Percentiles rank a stretch among this genome's conserved stretches.
phyloP scores from a whole-genome alignment of 192 early-diverging fungal genomes.

The Radiomyces spectabilis region DNA sequence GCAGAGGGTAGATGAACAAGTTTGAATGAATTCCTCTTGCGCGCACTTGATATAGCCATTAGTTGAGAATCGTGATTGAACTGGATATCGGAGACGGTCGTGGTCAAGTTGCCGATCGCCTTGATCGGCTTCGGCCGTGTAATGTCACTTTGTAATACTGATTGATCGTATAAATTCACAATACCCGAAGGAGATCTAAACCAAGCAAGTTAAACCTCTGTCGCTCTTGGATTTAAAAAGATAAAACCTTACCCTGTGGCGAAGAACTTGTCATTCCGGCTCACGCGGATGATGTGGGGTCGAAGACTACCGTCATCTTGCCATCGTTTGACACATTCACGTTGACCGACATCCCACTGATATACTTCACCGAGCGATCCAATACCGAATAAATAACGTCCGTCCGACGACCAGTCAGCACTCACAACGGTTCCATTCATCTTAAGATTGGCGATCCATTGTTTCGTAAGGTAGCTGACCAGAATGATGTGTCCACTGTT shows the following conservation, averaged over 20 bases:
- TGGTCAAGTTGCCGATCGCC: conserved; percentile 80
- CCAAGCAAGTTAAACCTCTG: conserved; percentile 1
- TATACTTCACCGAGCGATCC: conserved; percentile 83
- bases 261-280: conserved; percentile 66
- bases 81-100: conserved; percentile 56
- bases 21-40: conserved; percentile 71
- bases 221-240: not conserved
- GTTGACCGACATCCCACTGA: conserved; percentile 76
- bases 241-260: conserved; percentile 66
- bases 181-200: conserved; percentile 75
- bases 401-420: conserved; percentile 75
- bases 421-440: conserved; percentile 79
- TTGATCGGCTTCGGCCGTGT: conserved; percentile 61
- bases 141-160: conserved; percentile 33
- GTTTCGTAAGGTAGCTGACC: conserved; percentile 70
- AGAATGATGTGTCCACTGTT: conserved; percentile 78
- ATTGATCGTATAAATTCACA: conserved; percentile 81
- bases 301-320: conserved; percentile 78
- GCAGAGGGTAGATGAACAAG: conserved; percentile 77
- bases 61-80: conserved; percentile 89
- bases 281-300: conserved; percentile 61
- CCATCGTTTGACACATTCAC: conserved; percentile 73
- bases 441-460: conserved; percentile 82
- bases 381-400: conserved; percentile 67
- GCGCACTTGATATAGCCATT: conserved; percentile 65